These are phyloP conservation scores for Pyracantha coccinea DNA, from an alignment of 331 rosid species.

Conservation along the genomic window DNA sequence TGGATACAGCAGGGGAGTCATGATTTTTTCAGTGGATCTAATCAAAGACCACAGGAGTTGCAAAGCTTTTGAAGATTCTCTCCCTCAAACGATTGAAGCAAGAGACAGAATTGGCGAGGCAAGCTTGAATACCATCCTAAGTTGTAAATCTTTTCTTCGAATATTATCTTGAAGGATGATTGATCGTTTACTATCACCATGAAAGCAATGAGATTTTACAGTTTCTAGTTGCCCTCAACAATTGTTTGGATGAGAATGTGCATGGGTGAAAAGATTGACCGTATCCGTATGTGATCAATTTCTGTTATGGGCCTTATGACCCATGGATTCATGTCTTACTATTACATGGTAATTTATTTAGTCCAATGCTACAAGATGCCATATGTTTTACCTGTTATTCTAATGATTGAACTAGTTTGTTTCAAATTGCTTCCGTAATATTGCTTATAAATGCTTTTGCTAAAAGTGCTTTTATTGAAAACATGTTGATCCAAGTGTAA, in stretches of 20 bases:
- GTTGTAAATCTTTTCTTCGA: slow-evolving; percentile 22
- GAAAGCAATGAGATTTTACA: slow-evolving; percentile 7
- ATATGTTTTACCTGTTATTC: background rate
- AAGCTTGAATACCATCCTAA: slow-evolving; percentile 23
- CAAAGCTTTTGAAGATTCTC: slow-evolving; percentile 3
- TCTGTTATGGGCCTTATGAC: background rate
- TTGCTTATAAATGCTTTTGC: too few relatives aligned
- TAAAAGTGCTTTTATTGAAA: too few relatives aligned
- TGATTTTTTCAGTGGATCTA: slow-evolving; percentile 18
- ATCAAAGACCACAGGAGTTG: slow-evolving; percentile 2
- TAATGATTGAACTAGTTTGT: too few relatives aligned
- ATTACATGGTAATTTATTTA: background rate
- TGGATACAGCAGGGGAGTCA: slow-evolving; percentile 92
- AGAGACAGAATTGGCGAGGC: slow-evolving; percentile 22
- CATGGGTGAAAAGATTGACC: background rate
- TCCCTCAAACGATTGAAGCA: background rate
- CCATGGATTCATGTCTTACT: background rate
- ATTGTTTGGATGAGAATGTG: background rate
- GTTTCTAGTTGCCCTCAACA: slow-evolving; percentile 4
- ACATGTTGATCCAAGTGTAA: too few relatives aligned
- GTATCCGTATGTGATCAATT: background rate
- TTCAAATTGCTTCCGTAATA: too few relatives aligned
- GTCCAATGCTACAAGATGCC: background rate
- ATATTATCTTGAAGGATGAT: background rate
- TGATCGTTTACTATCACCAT: slow-evolving; percentile 12